A percentile compares a stretch with the other conserved stretches of the same genome.
phyloP scores from a whole-genome alignment of 257 asterid species.

The Sherardia arvensis region DNA sequence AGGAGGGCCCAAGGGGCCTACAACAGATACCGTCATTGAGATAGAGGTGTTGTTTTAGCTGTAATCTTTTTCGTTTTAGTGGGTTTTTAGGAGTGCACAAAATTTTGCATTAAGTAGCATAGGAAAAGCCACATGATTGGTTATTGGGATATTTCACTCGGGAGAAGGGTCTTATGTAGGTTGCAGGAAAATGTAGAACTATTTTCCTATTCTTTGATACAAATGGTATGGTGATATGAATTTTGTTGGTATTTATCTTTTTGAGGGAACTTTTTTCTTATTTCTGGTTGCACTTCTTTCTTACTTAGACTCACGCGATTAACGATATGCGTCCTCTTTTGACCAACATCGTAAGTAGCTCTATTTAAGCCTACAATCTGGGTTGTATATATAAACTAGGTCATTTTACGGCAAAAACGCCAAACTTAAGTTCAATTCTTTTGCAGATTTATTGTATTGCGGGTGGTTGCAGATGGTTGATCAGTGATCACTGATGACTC shows the following conservation, averaged over 20 bases:
- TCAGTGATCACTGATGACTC: too few species aligned
- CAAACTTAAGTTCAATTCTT: too few species aligned
- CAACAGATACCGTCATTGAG: neutral
- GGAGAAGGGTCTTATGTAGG: constrained; percentile 6
- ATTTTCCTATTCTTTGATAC: constrained; percentile 14
- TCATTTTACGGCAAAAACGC: too few species aligned
- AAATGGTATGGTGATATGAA: constrained; percentile 1
- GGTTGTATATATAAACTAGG: too few species aligned
- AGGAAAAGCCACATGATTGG: constrained; percentile 14
- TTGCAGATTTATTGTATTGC: too few species aligned
- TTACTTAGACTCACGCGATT: neutral
- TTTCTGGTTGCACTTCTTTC: neutral
- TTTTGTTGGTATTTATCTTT: neutral
- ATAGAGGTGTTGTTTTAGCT: constrained; percentile 2
- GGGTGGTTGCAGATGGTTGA: too few species aligned
- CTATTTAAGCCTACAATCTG: too few species aligned
- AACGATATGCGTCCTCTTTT: too few species aligned
- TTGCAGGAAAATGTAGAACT: constrained; percentile 14
- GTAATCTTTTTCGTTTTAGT: neutral
- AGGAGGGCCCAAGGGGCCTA: constrained; percentile 5
- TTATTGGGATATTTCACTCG: constrained; percentile 8
- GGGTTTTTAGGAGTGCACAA: constrained; percentile 3
- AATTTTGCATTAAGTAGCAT: constrained; percentile 5
- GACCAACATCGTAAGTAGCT: too few species aligned
- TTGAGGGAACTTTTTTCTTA: neutral